These are phyloP conservation scores for Podaxis sp. DNA, from an alignment of 768 basidiomycete genomes.

Conservation along the genomic window DNA sequence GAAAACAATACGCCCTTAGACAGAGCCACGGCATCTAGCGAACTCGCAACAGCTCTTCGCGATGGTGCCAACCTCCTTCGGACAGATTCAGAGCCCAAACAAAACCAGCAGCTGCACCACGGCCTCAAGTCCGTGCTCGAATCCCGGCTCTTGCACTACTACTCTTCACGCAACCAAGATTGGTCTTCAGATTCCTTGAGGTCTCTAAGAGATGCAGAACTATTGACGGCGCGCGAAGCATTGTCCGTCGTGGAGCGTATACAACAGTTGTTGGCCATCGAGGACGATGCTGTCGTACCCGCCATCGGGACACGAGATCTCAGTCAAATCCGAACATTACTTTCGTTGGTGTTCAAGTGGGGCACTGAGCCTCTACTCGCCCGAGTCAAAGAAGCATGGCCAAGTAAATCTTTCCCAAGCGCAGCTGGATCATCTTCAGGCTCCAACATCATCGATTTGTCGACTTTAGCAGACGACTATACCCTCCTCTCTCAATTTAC, in stretches of 20 bases:
- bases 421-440: constrained; percentile 11
- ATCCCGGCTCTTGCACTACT: constrained; percentile 39
- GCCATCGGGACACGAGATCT: constrained; percentile 69
- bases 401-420: constrained; percentile 22
- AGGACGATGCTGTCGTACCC: constrained; percentile 21
- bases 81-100: constrained; percentile 21
- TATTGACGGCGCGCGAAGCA: constrained; percentile 55
- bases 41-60: constrained; percentile 29
- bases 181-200: not conserved
- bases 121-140: constrained; percentile 37
- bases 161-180: constrained; percentile 19
- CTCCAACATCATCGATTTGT: constrained; percentile 43
- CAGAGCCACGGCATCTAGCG: constrained; percentile 10
- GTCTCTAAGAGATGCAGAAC: constrained; percentile 41
- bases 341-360: constrained; percentile 74
- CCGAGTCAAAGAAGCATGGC: constrained; percentile 41
- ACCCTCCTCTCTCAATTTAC: constrained; percentile 40
- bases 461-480: constrained; percentile 41
- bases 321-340: constrained; percentile 54
- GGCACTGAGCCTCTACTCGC: constrained; percentile 54
- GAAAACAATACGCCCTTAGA: not conserved
- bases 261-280: constrained; percentile 8
- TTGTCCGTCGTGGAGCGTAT: constrained; percentile 46
- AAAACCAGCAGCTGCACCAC: constrained; percentile 17
- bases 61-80: constrained; percentile 38